Evolutionary conservation across 2,329 filamentous ascomycete genomes (phyloP).

Genomic region (Ophiostoma fasciatum): DNA sequence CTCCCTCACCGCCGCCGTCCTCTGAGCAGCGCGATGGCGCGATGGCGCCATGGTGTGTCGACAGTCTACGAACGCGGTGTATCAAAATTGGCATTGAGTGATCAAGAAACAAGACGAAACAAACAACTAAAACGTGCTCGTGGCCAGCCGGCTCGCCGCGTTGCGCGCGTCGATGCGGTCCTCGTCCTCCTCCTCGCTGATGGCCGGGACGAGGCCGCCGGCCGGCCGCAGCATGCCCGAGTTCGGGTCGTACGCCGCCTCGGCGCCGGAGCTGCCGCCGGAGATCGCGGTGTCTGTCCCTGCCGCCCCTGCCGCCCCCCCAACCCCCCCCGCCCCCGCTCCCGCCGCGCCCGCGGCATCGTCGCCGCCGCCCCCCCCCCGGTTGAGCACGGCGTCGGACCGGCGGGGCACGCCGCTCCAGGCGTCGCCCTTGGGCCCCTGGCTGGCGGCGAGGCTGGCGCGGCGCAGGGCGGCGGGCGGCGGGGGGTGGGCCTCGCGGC

Average conservation of each 20-base stretch:
- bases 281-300: too few relatives aligned
- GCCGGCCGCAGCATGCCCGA: constrained; percentile 13
- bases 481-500: constrained; percentile 83
- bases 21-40: too few relatives aligned
- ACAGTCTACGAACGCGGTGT: too few relatives aligned
- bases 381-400: constrained; percentile 52
- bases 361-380: constrained; percentile 24
- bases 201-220: too few relatives aligned
- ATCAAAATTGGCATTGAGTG: too few relatives aligned
- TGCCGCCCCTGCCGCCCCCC: too few relatives aligned
- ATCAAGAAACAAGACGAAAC: not conserved
- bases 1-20: too few relatives aligned
- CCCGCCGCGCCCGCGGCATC: constrained; percentile 19
- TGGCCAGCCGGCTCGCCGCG: constrained; percentile 81
- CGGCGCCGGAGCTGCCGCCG: constrained; percentile 16
- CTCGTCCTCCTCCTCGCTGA: constrained; percentile 69
- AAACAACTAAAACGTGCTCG: constrained; percentile 68
- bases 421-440: constrained; percentile 93
- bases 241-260: constrained; percentile 25
- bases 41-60: too few relatives aligned
- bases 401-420: constrained; percentile 90
- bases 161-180: constrained; percentile 92
- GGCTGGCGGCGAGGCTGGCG: constrained; percentile 66
- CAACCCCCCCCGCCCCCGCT: constrained; percentile 23
- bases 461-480: constrained; percentile 46